Percentiles rank a stretch among this genome's conserved stretches.
Evolutionary conservation across 192 early-diverging fungal species (phyloP).

Genomic region (Helicostylum pulchrum): DNA sequence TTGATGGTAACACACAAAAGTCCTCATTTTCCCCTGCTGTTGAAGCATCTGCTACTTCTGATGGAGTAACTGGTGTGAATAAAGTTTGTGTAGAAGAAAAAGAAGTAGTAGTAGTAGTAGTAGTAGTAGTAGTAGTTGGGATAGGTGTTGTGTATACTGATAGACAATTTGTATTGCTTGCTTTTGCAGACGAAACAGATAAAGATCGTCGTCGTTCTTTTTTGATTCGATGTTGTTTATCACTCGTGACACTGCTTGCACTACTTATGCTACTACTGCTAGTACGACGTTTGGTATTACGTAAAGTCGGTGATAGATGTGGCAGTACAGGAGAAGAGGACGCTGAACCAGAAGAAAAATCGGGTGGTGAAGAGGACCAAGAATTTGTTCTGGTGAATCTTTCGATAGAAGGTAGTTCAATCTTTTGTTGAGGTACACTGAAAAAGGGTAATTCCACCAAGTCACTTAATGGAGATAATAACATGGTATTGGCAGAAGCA

Average conservation of each 20-base stretch:
- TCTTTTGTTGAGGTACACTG: conserved; percentile 28
- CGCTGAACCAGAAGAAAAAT: background rate
- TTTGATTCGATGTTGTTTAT: background rate
- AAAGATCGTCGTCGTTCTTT: conserved; percentile 3
- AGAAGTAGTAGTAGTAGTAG: too few relatives aligned
- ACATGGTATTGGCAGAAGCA: background rate
- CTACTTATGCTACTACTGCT: conserved; percentile 25
- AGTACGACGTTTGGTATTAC: conserved; percentile 12
- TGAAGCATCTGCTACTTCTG: background rate
- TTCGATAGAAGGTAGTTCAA: conserved; percentile 28
- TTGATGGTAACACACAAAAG: conserved; percentile 9
- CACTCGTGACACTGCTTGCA: conserved; percentile 20
- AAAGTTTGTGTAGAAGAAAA: too few relatives aligned
- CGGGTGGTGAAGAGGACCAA: background rate
- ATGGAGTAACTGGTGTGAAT: too few relatives aligned
- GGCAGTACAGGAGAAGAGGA: conserved; percentile 13
- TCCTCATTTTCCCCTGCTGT: conserved; percentile 1
- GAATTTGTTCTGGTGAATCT: background rate
- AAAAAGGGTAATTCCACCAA: conserved; percentile 27
- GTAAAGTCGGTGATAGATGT: conserved; percentile 18
- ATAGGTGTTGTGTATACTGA: too few relatives aligned
- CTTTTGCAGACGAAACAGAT: background rate
- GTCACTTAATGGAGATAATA: background rate
- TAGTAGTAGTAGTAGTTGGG: too few relatives aligned
- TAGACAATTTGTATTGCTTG: too few relatives aligned